Base-by-base conservation (phyloP, 1,284 basidiomycete species). In the Takashimella tepidaria region DNA sequence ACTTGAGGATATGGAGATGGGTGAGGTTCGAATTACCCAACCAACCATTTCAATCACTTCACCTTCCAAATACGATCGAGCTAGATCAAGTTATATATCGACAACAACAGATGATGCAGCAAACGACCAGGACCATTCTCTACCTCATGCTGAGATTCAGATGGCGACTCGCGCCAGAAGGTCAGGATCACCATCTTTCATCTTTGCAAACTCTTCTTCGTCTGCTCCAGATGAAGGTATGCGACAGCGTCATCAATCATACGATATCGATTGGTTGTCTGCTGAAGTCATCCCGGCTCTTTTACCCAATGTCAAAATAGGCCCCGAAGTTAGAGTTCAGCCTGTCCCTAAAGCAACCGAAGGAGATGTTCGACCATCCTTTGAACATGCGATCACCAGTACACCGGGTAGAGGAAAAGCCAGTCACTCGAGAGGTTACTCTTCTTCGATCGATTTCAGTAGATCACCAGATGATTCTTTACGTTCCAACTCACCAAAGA, bases 251-350 rank as follows among this genome's bases (percentile, higher is more conserved):
- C 16, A 8, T 16, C 8, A 37, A 8, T 37, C 31, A 5, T 61
- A 62, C 48, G 64, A 64, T 27, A 44, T 69, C 21, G 66, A 69
- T 46, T 66, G 66, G 66, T 21, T 68, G 41, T 62, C 63, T 22
- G 59, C 60, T 1, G 58, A 58, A 1, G 58, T 69, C 2, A 41
- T 69, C 13, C 66, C 65, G 2, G 49, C 64, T 20, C 56, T 67
- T 5, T 53, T 67, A 11, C 59, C 64, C 1, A 42, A 40, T 5
- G 57, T 67, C 53, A 60, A 54, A 26, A 61, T 64, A 22, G 58
- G 59, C 11, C 41, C 50, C 21, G 53, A 64, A 26, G 47, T 59
- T 6, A 51, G 56, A 40, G 51, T 63, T 20, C 61, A 51, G n/a
- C 61, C 58, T 13, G 23, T 22, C 16, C 59, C 58, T 25, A 22